Evolutionary conservation across 768 basidiomycete species (phyloP).

Genomic region (Lactarius hengduanensis): DNA sequence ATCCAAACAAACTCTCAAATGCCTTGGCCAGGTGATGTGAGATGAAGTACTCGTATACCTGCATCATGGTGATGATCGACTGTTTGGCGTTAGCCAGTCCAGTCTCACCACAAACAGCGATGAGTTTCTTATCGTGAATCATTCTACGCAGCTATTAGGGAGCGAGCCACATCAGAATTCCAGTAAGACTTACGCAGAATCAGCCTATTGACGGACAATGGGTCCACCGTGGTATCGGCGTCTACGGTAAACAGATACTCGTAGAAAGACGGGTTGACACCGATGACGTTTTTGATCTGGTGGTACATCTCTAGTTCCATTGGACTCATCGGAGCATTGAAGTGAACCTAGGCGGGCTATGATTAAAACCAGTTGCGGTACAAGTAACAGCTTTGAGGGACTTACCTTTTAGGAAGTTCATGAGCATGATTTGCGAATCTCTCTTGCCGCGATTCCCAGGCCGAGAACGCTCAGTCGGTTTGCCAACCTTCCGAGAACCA

Average conservation of each 20-base stretch:
- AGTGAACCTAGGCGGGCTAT: slow-evolving; percentile 70
- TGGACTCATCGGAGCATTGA: slow-evolving; percentile 94
- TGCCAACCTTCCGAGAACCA: slow-evolving; percentile 92
- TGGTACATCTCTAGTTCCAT: slow-evolving; percentile 98
- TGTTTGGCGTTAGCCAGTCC: slow-evolving; percentile 90
- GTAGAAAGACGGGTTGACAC: slow-evolving; percentile 98
- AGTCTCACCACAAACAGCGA: slow-evolving; percentile 96
- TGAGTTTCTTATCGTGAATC: slow-evolving; percentile 93
- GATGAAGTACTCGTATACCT: slow-evolving; percentile 99
- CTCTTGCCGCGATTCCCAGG: slow-evolving; percentile 99
- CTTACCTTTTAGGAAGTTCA: slow-evolving; percentile 96
- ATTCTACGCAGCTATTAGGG: slow-evolving; percentile 51
- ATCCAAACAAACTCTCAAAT: slow-evolving; percentile 95
- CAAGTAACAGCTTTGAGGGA: neutral
- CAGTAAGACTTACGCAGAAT: slow-evolving; percentile 78
- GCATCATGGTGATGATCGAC: slow-evolving; percentile 97
- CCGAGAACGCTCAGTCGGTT: slow-evolving; percentile 87
- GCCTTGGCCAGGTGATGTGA: slow-evolving; percentile 99
- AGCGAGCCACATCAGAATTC: neutral
- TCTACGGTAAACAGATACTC: slow-evolving; percentile 94
- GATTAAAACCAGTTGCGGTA: slow-evolving; percentile 3
- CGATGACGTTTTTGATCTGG: slow-evolving; percentile 99
- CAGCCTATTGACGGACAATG: slow-evolving; percentile 82
- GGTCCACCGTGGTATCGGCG: slow-evolving; percentile 92
- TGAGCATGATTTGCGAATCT: slow-evolving; percentile 93